phyloP scores from a whole-genome alignment of 2,329 filamentous ascomycete species.

The Pseudogymnoascus sp. region DNA sequence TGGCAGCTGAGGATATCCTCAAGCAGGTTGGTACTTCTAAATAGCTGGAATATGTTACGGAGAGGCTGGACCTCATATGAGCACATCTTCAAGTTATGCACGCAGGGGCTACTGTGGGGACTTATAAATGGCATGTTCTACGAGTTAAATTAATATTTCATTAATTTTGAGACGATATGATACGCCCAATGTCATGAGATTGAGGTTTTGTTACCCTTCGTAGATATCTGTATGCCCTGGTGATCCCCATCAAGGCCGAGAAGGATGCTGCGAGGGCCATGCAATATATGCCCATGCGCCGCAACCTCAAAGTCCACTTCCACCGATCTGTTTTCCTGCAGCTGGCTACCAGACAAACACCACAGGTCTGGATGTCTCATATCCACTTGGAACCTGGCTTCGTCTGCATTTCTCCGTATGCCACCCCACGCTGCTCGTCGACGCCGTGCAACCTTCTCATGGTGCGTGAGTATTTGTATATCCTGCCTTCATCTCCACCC shows the following conservation, averaged over 20 bases:
- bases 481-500: neutral
- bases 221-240: neutral
- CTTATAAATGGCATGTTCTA: neutral
- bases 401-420: conserved; percentile 18
- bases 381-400: conserved; percentile 36
- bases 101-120: neutral
- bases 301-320: neutral
- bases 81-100: neutral
- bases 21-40: conserved; percentile 38
- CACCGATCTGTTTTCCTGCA: neutral
- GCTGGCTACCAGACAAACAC: neutral
- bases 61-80: neutral
- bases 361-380: conserved; percentile 15
- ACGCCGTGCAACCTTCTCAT: neutral
- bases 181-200: neutral
- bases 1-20: conserved; percentile 59
- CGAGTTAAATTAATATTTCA: neutral
- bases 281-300: neutral
- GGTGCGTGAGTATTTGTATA: neutral
- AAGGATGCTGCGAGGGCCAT: neutral
- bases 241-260: neutral
- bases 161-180: neutral
- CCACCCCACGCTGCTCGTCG: neutral
- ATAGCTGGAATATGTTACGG: neutral
- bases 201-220: neutral